Evolutionary conservation across 768 basidiomycete species (phyloP), one percentile per base, ranked within the genome.

Genomic region (Baorangia bicolor): DNA sequence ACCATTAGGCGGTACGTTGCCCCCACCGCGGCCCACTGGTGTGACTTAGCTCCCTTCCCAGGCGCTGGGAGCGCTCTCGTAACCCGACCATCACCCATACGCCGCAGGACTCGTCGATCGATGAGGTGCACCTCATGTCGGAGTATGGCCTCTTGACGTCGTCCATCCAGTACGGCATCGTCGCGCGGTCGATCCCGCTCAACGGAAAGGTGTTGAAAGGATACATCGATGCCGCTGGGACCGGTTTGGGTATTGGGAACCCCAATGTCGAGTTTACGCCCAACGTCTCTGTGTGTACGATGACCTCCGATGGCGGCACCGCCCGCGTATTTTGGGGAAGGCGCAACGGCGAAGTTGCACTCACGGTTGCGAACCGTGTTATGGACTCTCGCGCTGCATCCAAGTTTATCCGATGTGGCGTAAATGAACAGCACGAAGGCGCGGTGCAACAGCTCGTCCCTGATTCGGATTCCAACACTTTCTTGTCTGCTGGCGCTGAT

Each of bases 291-390:
- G 68, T 77, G 0, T 87, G 85, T 56, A 72, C 76, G 5, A 70
- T 91, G 23, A 63, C 78, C 18, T 85, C 88, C 0, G 81, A 83
- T 25, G 86, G 87, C 5, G 81, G 81, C 5, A 84, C 85, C 1
- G 89, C 82, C 11, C 83, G 82, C 51, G 76, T 89, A 13, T 72
- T 83, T 7, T 93, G 91, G 92, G 92, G 90, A 5, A 87, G 83
- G 62, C 73, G 77, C 25, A 81, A 78, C 46, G 92, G 91, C 28
- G 83, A 85, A 51, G 78, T 94, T 9, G 78, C 84, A 0, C 74
- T 90, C 30, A 82, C 85, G 42, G 75, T 76, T 5, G 83, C 83
- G 0, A 74, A 73, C 23, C 80, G 78, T 34, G 82, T 81, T 20
- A 86, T 90, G 80, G 86, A 88, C 46, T 64, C 69, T 25, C 76